Evolutionary conservation across 2,329 filamentous ascomycete species (phyloP), one percentile per base, ranked within the genome.

Genomic region (Colletotrichum sp.): DNA sequence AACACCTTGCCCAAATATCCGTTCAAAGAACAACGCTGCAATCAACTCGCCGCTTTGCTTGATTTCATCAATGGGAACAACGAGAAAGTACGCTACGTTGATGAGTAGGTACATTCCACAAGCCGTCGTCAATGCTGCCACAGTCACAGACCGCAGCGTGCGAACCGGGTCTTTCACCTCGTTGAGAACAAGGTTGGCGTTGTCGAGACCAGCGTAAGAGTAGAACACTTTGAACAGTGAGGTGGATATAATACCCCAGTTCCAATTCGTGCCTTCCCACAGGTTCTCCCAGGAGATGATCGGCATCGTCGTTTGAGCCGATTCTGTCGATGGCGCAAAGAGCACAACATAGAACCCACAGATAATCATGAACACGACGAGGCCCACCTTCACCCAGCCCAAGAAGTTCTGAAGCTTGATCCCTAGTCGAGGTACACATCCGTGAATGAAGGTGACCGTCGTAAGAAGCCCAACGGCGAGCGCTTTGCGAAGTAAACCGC

Each of bases 181-280:
- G 80, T 93, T 94, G 67, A 95, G 86, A 6, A 95, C 93, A 78
- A 94, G 93, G 83, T 93, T 94, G 77, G 92, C 88, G 76, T 94
- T 95, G 69, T 88, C 90, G 15, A 94, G 85, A 0, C 94, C 93
- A 0, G 92, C 88, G 72, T 94, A 95, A 0, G 92, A 93, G 81
- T 94, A 94, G 60, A 93, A 91, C 1, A 95, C 91, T 79, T 93
- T 93, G 84, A 93, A 93, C 0, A 95, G 83, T 0, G 93, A 89
- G 0, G 93, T 94, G 0, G 92, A 91, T n/a, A 95, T 86, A 2
- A 90, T 86, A 34, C 92, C 92, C 89, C 92, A 94, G 79, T 90
- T 93, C 92, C 93, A 95, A 71, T 92, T 90, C 2, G 92, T 94
- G 39, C 88, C 91, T 57, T 90, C 87, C 92, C 92, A 94, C 0